Percentiles rank a stretch among this genome's conserved stretches.
Evolutionary conservation across 1,284 basidiomycete species (phyloP).

Genomic region (Ganoderma lucidum): DNA sequence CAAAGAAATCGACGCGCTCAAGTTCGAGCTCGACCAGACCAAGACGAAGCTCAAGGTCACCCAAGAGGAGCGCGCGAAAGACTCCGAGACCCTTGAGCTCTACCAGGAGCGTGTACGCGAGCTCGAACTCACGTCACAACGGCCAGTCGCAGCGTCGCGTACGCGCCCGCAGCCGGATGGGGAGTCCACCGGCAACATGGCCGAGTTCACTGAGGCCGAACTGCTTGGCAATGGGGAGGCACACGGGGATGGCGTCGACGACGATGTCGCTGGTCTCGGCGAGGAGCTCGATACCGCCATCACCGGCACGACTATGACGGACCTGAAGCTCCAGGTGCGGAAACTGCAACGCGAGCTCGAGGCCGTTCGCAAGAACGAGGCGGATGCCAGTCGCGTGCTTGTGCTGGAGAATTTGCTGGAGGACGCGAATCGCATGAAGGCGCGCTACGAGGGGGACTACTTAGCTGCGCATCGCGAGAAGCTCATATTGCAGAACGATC

Average conservation of each 20-base stretch:
- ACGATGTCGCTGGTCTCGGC: conserved; percentile 67
- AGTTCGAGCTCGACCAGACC: conserved; percentile 81
- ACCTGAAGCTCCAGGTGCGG: conserved; percentile 86
- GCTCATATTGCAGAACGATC: conserved; percentile 79
- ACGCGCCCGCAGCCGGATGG: conserved; percentile 30
- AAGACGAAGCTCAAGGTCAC: conserved; percentile 74
- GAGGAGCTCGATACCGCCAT: conserved; percentile 89
- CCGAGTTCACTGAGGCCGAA: conserved; percentile 53
- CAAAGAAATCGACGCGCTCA: conserved; percentile 77
- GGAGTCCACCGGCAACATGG: conserved; percentile 32
- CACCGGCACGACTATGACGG: conserved; percentile 88
- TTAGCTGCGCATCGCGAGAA: conserved; percentile 86
- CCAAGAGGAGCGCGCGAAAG: conserved; percentile 76
- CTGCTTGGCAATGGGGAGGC: conserved; percentile 35
- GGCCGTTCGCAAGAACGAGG: conserved; percentile 75
- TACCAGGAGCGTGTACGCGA: conserved; percentile 94
- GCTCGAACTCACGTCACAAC: conserved; percentile 75
- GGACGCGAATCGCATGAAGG: conserved; percentile 90
- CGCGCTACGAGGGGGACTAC: conserved; percentile 90
- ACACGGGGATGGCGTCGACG: conserved; percentile 54
- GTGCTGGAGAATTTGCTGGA: conserved; percentile 92
- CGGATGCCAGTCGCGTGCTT: conserved; percentile 75
- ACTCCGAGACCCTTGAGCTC: conserved; percentile 86
- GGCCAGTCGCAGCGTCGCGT: conserved; percentile 46
- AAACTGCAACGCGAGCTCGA: conserved; percentile 87